Evolutionary conservation across 2,329 filamentous ascomycete species (phyloP).

Genomic region (Apiospora kogelbergensis): DNA sequence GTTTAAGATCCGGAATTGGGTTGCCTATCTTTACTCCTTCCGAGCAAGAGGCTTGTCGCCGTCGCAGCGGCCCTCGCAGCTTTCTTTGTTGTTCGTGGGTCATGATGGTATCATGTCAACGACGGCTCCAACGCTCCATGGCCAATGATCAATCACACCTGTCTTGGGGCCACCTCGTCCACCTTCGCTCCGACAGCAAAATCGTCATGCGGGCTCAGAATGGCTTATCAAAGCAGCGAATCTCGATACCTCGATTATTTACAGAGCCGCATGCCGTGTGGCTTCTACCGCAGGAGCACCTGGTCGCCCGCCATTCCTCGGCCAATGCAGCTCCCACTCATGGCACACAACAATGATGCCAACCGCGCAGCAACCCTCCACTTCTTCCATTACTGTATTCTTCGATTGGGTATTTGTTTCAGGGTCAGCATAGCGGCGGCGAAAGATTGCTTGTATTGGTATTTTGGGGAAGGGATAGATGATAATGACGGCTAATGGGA

Average conservation of each 20-base stretch:
- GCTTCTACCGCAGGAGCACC: background rate
- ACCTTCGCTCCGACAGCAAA: background rate
- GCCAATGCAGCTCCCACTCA: background rate
- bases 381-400: conserved; percentile 14
- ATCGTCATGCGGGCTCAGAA: conserved; percentile 12
- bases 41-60: conserved; percentile 33
- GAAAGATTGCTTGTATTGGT: conserved; percentile 21
- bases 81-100: conserved; percentile 49
- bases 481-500: conserved; percentile 5
- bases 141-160: conserved; percentile 13
- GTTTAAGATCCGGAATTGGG: conserved; percentile 48
- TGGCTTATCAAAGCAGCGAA: conserved; percentile 23
- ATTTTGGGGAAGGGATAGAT: conserved; percentile 9
- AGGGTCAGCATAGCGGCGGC: conserved; percentile 24
- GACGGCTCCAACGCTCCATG: conserved; percentile 32
- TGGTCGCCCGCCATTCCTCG: background rate
- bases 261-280: conserved; percentile 10
- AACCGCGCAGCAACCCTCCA: background rate
- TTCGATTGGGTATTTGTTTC: conserved; percentile 16
- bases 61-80: conserved; percentile 44
- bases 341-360: background rate
- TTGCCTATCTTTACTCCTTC: conserved; percentile 50
- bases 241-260: conserved; percentile 15
- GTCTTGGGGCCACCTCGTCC: conserved; percentile 13
- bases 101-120: conserved; percentile 41